phyloP scores from a whole-genome alignment of 306 rosid species.

The Malus domestica region DNA sequence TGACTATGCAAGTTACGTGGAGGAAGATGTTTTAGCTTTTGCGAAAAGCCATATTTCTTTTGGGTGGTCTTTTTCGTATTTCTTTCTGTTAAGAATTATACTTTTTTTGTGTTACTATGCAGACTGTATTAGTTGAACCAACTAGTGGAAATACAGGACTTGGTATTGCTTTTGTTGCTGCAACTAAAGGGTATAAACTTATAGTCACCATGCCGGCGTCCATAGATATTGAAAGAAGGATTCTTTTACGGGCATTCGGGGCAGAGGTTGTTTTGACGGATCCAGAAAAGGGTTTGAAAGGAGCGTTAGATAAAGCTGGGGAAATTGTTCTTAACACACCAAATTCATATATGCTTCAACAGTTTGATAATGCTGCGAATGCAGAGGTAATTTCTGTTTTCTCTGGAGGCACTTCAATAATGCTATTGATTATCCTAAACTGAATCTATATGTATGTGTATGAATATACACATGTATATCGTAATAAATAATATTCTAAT shows the following conservation, averaged over 20 bases:
- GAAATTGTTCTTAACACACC: slow-evolving; percentile 58
- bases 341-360: slow-evolving; percentile 83
- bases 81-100: not conserved
- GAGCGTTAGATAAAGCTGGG: slow-evolving; percentile 89
- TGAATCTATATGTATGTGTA: not conserved
- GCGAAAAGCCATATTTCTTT: not conserved
- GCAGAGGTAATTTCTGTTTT: slow-evolving; percentile 52
- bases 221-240: slow-evolving; percentile 72
- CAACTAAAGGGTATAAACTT: slow-evolving; percentile 76
- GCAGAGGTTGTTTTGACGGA: slow-evolving; percentile 81
- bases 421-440: not conserved
- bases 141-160: slow-evolving; percentile 95
- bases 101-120: slow-evolving; percentile 25
- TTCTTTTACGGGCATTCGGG: slow-evolving; percentile 90
- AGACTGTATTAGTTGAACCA: slow-evolving; percentile 91
- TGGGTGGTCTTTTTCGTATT: not conserved
- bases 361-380: slow-evolving; percentile 74
- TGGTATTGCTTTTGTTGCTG: slow-evolving; percentile 87
- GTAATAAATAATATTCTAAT: not conserved
- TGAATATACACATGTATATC: not conserved
- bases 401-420: slow-evolving; percentile 12
- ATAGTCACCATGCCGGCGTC: slow-evolving; percentile 90
- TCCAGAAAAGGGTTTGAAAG: slow-evolving; percentile 81
- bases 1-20: not conserved
- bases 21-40: slow-evolving; percentile 6